These are phyloP conservation scores for Fusarium sp. DNA, from an alignment of 2,329 filamentous ascomycete species.

Conservation along the genomic window DNA sequence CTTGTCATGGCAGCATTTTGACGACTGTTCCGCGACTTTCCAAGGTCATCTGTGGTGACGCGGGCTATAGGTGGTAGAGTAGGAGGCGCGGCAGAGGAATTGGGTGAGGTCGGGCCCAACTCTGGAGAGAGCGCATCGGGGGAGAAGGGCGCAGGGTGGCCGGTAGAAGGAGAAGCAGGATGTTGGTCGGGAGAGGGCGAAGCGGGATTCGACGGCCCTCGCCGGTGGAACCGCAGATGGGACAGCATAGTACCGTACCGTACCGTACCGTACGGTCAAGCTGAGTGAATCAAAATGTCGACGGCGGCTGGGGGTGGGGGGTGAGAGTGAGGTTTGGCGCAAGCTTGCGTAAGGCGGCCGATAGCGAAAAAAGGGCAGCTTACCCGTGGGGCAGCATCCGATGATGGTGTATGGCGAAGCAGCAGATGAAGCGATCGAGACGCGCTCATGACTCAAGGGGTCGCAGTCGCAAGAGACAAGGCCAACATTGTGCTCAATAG, in stretches of 20 bases:
- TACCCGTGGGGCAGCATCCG: conserved; percentile 36
- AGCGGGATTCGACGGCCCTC: conserved; percentile 65
- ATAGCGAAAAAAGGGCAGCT: conserved; percentile 33
- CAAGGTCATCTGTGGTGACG: conserved; percentile 57
- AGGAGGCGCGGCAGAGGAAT: conserved; percentile 56
- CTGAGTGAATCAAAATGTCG: conserved; percentile 38
- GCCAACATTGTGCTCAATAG: conserved; percentile 40
- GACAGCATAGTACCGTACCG: conserved; percentile 57
- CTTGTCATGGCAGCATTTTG: conserved; percentile 42
- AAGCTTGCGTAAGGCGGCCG: conserved; percentile 32
- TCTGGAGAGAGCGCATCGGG: conserved; percentile 55
- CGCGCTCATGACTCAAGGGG: conserved; percentile 46
- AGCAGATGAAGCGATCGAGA: conserved; percentile 37
- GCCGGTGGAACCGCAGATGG: conserved; percentile 68
- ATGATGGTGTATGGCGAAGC: conserved; percentile 32
- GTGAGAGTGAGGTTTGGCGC: conserved; percentile 20
- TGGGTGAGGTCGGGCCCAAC: conserved; percentile 50
- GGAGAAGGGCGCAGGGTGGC: conserved; percentile 56
- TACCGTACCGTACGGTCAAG: conserved; percentile 34
- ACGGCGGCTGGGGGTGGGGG: conserved; percentile 33
- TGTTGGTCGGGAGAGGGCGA: conserved; percentile 63
- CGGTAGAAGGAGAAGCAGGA: conserved; percentile 53
- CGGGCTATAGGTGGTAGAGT: conserved; percentile 63
- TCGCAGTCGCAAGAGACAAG: conserved; percentile 35
- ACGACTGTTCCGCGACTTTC: conserved; percentile 40